Percentiles rank a stretch among this genome's conserved stretches.
These are phyloP conservation scores for Tolypocladium tundrense DNA, from an alignment of 2,329 filamentous ascomycete genomes.

Conservation along the genomic window DNA sequence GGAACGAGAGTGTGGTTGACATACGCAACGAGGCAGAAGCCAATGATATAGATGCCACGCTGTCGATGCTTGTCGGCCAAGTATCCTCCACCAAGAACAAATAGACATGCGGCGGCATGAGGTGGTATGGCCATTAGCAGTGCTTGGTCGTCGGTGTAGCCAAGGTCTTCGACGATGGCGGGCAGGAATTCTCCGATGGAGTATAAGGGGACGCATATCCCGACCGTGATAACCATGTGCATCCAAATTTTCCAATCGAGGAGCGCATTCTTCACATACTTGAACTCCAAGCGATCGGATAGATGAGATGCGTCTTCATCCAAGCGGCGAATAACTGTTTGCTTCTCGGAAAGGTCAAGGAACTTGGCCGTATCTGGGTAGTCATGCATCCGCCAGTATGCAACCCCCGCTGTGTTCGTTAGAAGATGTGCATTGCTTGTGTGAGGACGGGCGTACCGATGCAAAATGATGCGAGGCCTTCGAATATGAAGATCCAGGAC, in stretches of 20 bases:
- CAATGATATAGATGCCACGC: slow-evolving; percentile 27
- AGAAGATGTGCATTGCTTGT: background rate
- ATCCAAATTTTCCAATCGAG: slow-evolving; percentile 46
- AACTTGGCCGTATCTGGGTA: slow-evolving; percentile 45
- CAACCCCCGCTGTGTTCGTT: slow-evolving; percentile 29
- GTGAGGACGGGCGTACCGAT: slow-evolving; percentile 18
- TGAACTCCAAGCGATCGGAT: slow-evolving; percentile 47
- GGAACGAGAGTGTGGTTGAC: slow-evolving; percentile 1
- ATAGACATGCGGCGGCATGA: slow-evolving; percentile 25
- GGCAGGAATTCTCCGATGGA: slow-evolving; percentile 27
- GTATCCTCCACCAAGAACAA: slow-evolving; percentile 28
- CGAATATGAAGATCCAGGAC: slow-evolving; percentile 74
- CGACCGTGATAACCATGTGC: slow-evolving; percentile 53
- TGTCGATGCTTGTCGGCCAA: slow-evolving; percentile 27
- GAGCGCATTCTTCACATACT: slow-evolving; percentile 45
- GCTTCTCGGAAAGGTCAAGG: slow-evolving; percentile 31
- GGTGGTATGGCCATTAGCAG: slow-evolving; percentile 29
- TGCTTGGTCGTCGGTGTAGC: slow-evolving; percentile 24
- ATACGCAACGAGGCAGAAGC: slow-evolving; percentile 24
- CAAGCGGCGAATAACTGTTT: slow-evolving; percentile 31
- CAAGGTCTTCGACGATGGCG: slow-evolving; percentile 24
- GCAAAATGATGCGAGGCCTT: slow-evolving; percentile 40
- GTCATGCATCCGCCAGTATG: slow-evolving; percentile 46
- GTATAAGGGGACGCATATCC: slow-evolving; percentile 33
- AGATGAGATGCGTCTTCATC: slow-evolving; percentile 31